Evolutionary conservation across 169 alveolate genomes (phyloP).

Genomic region (Eimeria tenella): DNA sequence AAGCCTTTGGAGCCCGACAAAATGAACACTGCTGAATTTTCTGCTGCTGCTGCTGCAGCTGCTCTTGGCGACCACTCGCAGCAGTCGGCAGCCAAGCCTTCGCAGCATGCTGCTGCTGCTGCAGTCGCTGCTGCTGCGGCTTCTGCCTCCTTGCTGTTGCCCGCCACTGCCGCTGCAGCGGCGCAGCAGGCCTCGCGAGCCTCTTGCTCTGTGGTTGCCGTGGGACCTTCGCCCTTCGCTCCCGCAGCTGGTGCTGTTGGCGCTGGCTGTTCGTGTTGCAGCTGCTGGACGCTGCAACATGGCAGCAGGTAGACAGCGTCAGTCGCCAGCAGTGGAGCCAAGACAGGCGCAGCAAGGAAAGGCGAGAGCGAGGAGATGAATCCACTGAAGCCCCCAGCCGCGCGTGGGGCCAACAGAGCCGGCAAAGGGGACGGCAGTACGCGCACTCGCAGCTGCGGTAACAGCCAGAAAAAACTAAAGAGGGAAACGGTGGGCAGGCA

Average conservation of each 20-base stretch:
- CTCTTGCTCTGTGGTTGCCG: not conserved
- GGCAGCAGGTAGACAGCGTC: conserved; percentile 33
- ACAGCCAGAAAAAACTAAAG: not conserved
- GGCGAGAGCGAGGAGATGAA: not conserved
- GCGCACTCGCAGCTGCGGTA: not conserved
- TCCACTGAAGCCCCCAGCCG: not conserved
- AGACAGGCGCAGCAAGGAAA: too few species aligned
- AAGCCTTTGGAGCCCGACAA: conserved; percentile 8
- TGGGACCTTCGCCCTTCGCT: not conserved
- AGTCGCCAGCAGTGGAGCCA: not conserved
- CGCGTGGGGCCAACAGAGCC: not conserved
- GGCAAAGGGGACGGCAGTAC: not conserved
- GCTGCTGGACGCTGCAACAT: conserved; percentile 12
- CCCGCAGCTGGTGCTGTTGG: not conserved
- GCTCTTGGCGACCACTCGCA: conserved; percentile 16
- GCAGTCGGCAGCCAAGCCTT: conserved; percentile 46
- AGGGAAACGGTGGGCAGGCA: not conserved
- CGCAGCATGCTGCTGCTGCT: conserved; percentile 44
- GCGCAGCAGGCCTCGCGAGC: conserved; percentile 44
- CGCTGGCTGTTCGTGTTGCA: not conserved
- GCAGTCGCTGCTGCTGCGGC: conserved; percentile 44
- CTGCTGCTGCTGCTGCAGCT: conserved; percentile 55
- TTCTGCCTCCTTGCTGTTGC: not conserved
- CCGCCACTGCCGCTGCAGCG: not conserved
- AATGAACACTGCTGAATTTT: not conserved